Conservation (phyloP, 805 yeast species). For the Wickerhamomyces hampshirensis region DNA sequence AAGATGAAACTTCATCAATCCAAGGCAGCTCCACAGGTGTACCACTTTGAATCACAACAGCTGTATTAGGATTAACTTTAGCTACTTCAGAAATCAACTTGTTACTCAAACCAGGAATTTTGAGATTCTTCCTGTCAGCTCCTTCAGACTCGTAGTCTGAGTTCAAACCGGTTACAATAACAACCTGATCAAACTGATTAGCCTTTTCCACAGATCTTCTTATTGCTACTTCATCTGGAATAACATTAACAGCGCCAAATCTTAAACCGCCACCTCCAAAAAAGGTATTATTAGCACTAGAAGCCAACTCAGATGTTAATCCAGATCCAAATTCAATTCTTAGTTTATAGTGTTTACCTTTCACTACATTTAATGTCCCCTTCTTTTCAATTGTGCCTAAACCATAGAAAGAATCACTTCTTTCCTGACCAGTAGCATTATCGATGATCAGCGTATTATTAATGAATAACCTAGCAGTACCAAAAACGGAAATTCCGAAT, state of each 20-base stretch:
- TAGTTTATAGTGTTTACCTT: conserved; percentile 40
- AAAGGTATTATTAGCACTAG: conserved; percentile 22
- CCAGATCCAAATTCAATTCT: conserved; percentile 48
- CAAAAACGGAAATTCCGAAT: conserved; percentile 48
- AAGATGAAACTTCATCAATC: conserved; percentile 35
- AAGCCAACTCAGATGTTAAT: conserved; percentile 27
- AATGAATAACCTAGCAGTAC: conserved; percentile 50
- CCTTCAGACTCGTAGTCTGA: conserved; percentile 60
- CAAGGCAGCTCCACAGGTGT: conserved; percentile 60
- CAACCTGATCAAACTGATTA: conserved; percentile 43
- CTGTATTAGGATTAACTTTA: conserved; percentile 44
- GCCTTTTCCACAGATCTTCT: conserved; percentile 42
- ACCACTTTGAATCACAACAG: conserved; percentile 55
- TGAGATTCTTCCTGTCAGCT: conserved; percentile 46
- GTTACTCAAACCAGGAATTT: conserved; percentile 44
- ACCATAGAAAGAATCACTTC: conserved; percentile 50
- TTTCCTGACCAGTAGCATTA: conserved; percentile 44
- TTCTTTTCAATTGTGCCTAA: conserved; percentile 46
- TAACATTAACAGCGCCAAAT: conserved; percentile 25
- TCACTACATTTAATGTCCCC: conserved; percentile 31
- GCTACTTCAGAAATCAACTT: conserved; percentile 40
- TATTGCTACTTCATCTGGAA: conserved; percentile 27
- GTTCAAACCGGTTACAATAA: conserved; percentile 47
- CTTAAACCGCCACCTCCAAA: conserved; percentile 32
- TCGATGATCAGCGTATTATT: conserved; percentile 48